Conservation (phyloP, 2,329 filamentous ascomycete genomes). For the Diaporthe amygdali region DNA sequence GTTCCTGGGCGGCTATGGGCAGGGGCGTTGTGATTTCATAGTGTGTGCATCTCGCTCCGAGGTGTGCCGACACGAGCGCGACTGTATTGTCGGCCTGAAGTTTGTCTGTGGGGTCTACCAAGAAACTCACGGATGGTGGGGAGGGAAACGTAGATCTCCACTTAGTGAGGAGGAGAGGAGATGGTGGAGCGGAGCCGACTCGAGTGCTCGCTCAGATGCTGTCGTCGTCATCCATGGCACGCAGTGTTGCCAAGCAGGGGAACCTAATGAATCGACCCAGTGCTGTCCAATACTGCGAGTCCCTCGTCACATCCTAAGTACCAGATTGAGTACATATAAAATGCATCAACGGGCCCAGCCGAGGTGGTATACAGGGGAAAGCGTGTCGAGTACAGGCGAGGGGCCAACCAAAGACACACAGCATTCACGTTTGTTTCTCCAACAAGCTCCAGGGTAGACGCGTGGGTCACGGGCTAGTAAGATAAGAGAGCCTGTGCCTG, state of each 20-base stretch:
- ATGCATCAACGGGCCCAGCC: background rate
- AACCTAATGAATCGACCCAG: no score
- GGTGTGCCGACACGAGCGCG: conserved; percentile 3
- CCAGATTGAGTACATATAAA: background rate
- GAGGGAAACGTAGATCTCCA: background rate
- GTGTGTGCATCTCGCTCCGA: background rate
- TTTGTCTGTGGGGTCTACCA: background rate
- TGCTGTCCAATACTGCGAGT: no score
- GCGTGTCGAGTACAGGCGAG: no score
- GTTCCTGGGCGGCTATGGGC: background rate
- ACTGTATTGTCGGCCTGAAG: background rate
- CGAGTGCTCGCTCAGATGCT: background rate
- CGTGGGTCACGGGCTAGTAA: background rate
- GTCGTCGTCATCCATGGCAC: background rate
- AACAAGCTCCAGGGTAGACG: no score
- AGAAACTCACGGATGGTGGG: background rate
- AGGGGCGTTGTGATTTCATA: background rate
- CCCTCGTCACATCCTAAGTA: background rate
- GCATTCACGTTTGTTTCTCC: no score
- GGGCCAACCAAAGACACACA: no score
- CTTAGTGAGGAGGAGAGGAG: background rate
- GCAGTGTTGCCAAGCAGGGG: no score
- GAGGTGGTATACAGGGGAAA: background rate
- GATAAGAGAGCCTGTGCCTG: background rate
- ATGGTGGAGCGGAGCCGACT: background rate